These are phyloP conservation scores for Neurospora intermedia DNA, from an alignment of 495 filamentous ascomycete species.

Conservation along the genomic window DNA sequence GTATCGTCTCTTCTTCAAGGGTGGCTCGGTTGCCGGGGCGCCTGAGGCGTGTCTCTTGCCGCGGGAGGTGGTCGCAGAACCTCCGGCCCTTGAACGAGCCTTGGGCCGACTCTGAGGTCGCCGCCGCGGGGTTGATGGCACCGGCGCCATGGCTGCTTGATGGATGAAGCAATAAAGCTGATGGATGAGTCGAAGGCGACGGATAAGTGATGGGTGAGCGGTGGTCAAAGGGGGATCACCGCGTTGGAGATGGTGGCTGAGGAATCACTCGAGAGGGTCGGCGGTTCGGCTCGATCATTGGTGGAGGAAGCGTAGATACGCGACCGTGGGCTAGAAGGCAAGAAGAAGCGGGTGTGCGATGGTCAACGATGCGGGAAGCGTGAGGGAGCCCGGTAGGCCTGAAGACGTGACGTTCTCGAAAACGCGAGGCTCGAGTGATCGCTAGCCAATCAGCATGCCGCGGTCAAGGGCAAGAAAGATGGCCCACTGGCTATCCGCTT, in stretches of 20 bases:
- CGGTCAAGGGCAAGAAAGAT: neutral
- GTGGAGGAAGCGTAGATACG: conserved; percentile 6
- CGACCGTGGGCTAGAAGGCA: conserved; percentile 12
- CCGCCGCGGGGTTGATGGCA: conserved; percentile 32
- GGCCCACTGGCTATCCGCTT: conserved; percentile 5
- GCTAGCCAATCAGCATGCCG: conserved; percentile 2
- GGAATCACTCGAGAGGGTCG: conserved; percentile 14
- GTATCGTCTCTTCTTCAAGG: conserved; percentile 46
- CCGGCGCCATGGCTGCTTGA: conserved; percentile 28
- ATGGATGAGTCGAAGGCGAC: conserved; percentile 2
- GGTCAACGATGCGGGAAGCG: conserved; percentile 16
- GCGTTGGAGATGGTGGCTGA: conserved; percentile 8
- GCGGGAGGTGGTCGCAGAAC: conserved; percentile 30
- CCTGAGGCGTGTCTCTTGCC: conserved; percentile 26
- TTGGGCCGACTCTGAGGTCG: conserved; percentile 29
- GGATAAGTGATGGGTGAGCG: neutral
- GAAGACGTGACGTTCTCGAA: conserved; percentile 28
- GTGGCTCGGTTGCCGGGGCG: conserved; percentile 40
- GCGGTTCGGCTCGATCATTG: conserved; percentile 9
- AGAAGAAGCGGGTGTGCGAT: conserved; percentile 7
- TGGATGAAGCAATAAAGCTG: neutral
- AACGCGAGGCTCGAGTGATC: conserved; percentile 15
- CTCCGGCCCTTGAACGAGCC: conserved; percentile 30
- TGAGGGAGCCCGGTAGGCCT: conserved; percentile 4
- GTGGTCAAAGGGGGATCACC: conserved; percentile 4